Conservation (phyloP, 2,329 filamentous ascomycete genomes). For the Dryadomyces quercivorus region DNA sequence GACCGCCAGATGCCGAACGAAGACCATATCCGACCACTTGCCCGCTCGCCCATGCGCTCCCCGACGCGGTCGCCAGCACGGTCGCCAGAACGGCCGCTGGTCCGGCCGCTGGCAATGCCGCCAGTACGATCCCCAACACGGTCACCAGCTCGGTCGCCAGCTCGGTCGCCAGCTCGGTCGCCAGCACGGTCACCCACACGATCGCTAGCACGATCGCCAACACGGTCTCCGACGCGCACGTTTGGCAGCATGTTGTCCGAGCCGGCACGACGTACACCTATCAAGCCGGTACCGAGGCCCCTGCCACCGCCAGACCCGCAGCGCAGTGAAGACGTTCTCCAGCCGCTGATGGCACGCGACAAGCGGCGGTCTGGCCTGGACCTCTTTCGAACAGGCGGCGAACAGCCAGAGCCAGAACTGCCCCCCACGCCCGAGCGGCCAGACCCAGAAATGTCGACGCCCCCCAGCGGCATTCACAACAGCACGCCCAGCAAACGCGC, state of each 20-base stretch:
- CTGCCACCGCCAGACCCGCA: constrained; percentile 31
- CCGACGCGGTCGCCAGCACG: background rate
- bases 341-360: constrained; percentile 26
- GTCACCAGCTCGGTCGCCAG: constrained; percentile 10
- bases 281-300: constrained; percentile 31
- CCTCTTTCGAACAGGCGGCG: constrained; percentile 19
- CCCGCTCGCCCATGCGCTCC: constrained; percentile 5
- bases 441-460: constrained; percentile 41
- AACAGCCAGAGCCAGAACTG: constrained; percentile 45
- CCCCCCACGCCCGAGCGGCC: constrained; percentile 43
- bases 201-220: constrained; percentile 3
- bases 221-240: constrained; percentile 16
- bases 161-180: constrained; percentile 16
- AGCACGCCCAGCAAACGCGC: constrained; percentile 38
- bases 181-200: constrained; percentile 9
- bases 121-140: too few relatives aligned
- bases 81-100: constrained; percentile 3
- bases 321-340: constrained; percentile 29
- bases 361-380: constrained; percentile 24
- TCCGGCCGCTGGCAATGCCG: too few relatives aligned
- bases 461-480: constrained; percentile 44
- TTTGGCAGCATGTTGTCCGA: constrained; percentile 21
- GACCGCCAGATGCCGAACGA: background rate
- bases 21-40: background rate
- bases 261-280: constrained; percentile 26